Evolutionary conservation across 495 filamentous ascomycete genomes (phyloP).

Genomic region (Penicillium samsonianum): DNA sequence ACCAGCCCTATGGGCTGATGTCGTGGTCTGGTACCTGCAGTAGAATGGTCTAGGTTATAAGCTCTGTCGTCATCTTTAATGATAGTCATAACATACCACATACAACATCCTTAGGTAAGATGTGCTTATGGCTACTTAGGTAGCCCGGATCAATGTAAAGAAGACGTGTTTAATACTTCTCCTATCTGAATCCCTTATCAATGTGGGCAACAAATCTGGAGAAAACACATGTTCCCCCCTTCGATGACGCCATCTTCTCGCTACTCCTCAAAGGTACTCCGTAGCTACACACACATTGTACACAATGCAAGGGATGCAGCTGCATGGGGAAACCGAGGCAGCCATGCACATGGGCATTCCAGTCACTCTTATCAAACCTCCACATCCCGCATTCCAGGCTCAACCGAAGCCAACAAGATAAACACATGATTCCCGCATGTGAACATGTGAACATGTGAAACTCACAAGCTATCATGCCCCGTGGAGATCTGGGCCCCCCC

Average conservation of each 20-base stretch:
- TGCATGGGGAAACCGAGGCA: background rate
- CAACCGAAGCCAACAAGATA: background rate
- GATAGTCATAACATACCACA: background rate
- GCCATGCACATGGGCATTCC: background rate
- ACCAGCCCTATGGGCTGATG: slow-evolving; percentile 20
- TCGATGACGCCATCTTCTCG: background rate
- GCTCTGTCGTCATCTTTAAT: slow-evolving; percentile 9
- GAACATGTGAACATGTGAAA: slow-evolving; percentile 3
- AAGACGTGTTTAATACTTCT: background rate
- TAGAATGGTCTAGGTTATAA: slow-evolving; percentile 23
- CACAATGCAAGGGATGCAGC: background rate
- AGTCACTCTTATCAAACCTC: slow-evolving; percentile 1
- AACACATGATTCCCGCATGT: slow-evolving; percentile 1
- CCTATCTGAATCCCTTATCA: slow-evolving; percentile 3
- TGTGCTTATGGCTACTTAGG: background rate
- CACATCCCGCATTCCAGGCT: background rate
- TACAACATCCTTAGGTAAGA: background rate
- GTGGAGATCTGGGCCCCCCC: slow-evolving; percentile 8
- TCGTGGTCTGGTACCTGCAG: slow-evolving; percentile 26
- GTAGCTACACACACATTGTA: background rate
- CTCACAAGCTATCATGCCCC: background rate
- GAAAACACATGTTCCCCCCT: slow-evolving; percentile 2
- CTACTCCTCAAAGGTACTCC: background rate
- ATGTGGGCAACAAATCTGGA: slow-evolving; percentile 1
- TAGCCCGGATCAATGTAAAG: background rate